Evolutionary conservation across 1,284 basidiomycete genomes (phyloP), one percentile per base, ranked within the genome.

Genomic region (Chalciporus piperatoides): DNA sequence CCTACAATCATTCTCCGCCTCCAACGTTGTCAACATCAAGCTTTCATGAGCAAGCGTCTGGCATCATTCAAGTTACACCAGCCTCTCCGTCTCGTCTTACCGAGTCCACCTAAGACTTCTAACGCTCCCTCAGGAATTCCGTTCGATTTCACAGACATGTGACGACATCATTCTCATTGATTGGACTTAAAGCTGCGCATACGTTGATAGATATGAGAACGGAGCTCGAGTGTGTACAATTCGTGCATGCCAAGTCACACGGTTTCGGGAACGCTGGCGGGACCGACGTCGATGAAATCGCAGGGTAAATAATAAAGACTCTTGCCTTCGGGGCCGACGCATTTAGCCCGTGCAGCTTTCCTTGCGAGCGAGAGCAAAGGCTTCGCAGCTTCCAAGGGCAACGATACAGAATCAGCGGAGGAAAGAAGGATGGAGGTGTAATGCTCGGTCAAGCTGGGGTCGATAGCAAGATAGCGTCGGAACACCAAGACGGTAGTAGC

Each of bases 381-480:
- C 66, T 99, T 99, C 6, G 93, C 92, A 0, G 97, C 95, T 64
- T 97, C 92, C 8, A 98, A 78, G 0, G 95, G 90, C 36, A 91
- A 81, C n/a, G 90, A 86, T 14, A 77, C 66, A 15, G 80, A 76
- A 56, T 81, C 81, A 48, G 74, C 71, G 1, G 84, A 78, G 25
- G 84, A 76, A 41, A 97, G 81, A 1, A 96, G 78, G 45, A 92
- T 73, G 40, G 79, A 71, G 23, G 91, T 86, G 67, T 93, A 97
- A 49, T 85, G 81, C 64, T 95, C 90, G 2, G 92, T 96, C 52
- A 96, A 64, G 55, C 79, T 86, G 2, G 90, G 86, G 68, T 97
- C 94, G 46, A 94, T 78, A 46, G 80, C 72, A 36, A 99, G 83
- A 67, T 96, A 98, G 36, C 97, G 81, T 51, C 95, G 81, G 75